Evolutionary conservation across 352 stramenopile genomes (phyloP).

Genomic region (Phytophthora cactorum): DNA sequence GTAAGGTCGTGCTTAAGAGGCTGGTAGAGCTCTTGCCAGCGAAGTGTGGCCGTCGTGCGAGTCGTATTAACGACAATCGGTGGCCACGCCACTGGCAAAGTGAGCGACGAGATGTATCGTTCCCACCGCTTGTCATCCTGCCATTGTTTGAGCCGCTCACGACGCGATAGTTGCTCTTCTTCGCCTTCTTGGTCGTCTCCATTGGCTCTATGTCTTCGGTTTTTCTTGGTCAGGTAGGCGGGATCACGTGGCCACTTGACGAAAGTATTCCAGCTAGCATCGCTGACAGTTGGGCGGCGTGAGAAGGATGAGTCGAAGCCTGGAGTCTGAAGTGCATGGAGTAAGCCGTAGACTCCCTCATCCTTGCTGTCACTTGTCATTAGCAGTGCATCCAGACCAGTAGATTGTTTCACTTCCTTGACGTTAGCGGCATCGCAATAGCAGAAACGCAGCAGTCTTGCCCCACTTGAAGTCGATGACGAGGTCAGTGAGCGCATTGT

Average conservation of each 20-base stretch:
- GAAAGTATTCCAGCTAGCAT: conserved; percentile 59
- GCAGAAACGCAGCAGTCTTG: conserved; percentile 65
- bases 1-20: conserved; percentile 64
- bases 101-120: conserved; percentile 64
- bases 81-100: conserved; percentile 67
- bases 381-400: conserved; percentile 56
- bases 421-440: conserved; percentile 81
- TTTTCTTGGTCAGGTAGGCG: conserved; percentile 46
- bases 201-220: conserved; percentile 31
- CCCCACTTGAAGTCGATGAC: conserved; percentile 1
- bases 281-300: conserved; percentile 39
- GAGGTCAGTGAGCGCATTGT: conserved; percentile 20
- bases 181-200: conserved; percentile 35
- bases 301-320: conserved; percentile 68
- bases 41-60: conserved; percentile 53
- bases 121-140: conserved; percentile 82
- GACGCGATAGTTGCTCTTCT: conserved; percentile 62
- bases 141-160: conserved; percentile 81
- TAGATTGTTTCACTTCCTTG: conserved; percentile 64
- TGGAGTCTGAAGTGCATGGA: conserved; percentile 54
- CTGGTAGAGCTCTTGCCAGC: conserved; percentile 82
- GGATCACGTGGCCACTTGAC: conserved; percentile 70
- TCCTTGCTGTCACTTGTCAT: conserved; percentile 22
- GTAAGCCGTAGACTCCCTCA: conserved; percentile 36
- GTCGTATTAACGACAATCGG: conserved; percentile 68